Base-by-base conservation (phyloP, 164 flowering plant genomes). In the Nymphaea thermarum region DNA sequence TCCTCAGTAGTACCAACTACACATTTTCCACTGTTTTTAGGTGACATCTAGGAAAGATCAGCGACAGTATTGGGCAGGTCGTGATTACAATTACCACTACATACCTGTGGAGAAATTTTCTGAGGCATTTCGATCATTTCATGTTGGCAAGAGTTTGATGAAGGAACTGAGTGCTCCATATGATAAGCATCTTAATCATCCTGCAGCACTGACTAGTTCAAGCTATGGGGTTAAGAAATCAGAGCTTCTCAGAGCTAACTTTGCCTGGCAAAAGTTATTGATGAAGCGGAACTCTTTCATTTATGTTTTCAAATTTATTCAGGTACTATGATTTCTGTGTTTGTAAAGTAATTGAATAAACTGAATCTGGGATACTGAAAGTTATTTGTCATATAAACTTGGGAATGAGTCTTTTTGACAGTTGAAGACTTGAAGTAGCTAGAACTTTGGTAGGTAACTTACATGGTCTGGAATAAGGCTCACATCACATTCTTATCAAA, bases 241-340 rank as follows among this genome's bases (percentile, higher is more conserved):
- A 53, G 93, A 87, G 72, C 98, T 95, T 76, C 84, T 95, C 42
- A 89, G 79, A 79, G 84, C 79, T 62, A 86, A 78, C 75, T 89
- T 86, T 82, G 47, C 82, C 63, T 91, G 97, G 98, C 94, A 87
- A 74, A 70, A 60, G 85, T 82, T 90, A 60, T 81, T 95, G 67
- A 95, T 95, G 99, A 89, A 90, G 71, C 81, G 98, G 74, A 95
- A 92, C 67, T 85, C 95, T 55, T 89, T 89, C 75, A 87, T 95
- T 18, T 92, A 95, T 71, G 79, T 92, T 67, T 95, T 95, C 78
- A 92, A 85, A 71, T 85, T 92, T 70, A 69, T 90, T 68, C 99
- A 95, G 96, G 98, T 95, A 86, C 17, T 60, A 17, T 62, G 14
- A 51, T 8, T 51, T 25, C 36, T 25, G 36, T 25, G 36, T 25